These are phyloP conservation scores for Dujonia santamariae DNA, from an alignment of 1,139 yeast genomes.

Conservation along the genomic window DNA sequence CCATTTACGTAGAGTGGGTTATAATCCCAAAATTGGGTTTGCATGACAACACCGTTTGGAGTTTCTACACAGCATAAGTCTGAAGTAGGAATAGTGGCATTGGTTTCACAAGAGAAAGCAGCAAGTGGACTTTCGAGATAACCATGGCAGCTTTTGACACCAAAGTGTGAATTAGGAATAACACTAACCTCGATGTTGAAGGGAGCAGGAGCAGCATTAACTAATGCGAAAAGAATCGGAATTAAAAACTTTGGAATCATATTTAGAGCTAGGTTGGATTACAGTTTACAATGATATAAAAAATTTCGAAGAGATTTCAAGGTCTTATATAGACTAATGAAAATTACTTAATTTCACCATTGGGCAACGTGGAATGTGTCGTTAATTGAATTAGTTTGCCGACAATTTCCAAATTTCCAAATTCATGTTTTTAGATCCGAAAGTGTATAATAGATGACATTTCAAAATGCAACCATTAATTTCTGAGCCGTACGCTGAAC, in stretches of 20 bases:
- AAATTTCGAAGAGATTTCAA: not conserved
- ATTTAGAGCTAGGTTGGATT: not conserved
- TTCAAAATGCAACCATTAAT: too few species aligned
- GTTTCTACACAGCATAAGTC: constrained; percentile 33
- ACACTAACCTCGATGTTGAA: constrained; percentile 1
- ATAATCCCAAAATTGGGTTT: constrained; percentile 43
- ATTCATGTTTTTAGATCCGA: too few species aligned
- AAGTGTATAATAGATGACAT: too few species aligned
- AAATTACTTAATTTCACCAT: too few species aligned
- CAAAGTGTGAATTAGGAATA: constrained; percentile 1
- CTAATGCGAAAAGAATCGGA: not conserved
- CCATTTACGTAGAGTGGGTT: constrained; percentile 20
- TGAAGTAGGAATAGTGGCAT: constrained; percentile 21
- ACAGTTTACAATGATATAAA: not conserved
- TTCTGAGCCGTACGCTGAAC: too few species aligned
- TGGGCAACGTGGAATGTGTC: too few species aligned
- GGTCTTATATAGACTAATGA: too few species aligned
- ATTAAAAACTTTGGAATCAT: not conserved
- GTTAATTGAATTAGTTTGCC: too few species aligned
- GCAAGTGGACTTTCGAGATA: constrained; percentile 6
- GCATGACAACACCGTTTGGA: constrained; percentile 31
- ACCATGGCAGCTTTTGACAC: constrained; percentile 8
- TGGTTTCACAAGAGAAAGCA: constrained; percentile 10
- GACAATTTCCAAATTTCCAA: too few species aligned
- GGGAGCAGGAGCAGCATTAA: constrained; percentile 4